Evolutionary conservation across 2,329 filamentous ascomycete species (phyloP), one percentile per base, ranked within the genome.

Genomic region (Lecanicillium sp.): DNA sequence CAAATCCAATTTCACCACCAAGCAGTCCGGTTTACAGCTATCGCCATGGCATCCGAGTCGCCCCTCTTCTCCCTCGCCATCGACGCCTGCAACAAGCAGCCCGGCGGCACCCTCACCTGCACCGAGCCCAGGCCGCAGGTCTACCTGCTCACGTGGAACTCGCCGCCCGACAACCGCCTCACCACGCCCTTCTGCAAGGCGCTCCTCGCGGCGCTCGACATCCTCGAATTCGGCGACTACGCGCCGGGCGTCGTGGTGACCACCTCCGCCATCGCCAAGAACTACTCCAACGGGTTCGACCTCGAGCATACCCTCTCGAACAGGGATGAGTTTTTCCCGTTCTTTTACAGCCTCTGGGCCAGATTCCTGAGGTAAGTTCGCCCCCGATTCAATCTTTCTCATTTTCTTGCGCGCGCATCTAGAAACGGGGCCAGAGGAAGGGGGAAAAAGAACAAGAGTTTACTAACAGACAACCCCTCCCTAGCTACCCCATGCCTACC

Each of bases 271-370:
- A 85, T 90, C 50, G 63, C 71, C 44, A 93, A 93, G 61, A 91
- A 91, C 72, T 93, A 86, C 70, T 84, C 78, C 63, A 91, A 91
- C 67, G 87, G 87, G 0, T 75, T 93, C n/a, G 86, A 93, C 63
- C 76, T 90, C 12, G 73, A 80, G 32, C 78, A 86, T 60, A 84
- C 81, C n/a, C 59, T 73, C 27, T 64, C 67, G 24, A 79, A 78
- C 1, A 47, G 33, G 37, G 73, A 79, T 2, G 73, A 72, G 3
- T 91, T 86, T 70, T 79, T 81, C 58, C 67, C 78, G 11, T 71
- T 72, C 43, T 66, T 90, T 10, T 90, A 82, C 66, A 70, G 70
- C 12, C 63, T 90, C 2, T 90, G 83, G 70, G 69, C 72, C 33
- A 73, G 84, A 5, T 67, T 90, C 24, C 55, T 69, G 20, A 66